These are phyloP conservation scores for Zostera marina DNA, from an alignment of 116 monocot species.

Conservation along the genomic window DNA sequence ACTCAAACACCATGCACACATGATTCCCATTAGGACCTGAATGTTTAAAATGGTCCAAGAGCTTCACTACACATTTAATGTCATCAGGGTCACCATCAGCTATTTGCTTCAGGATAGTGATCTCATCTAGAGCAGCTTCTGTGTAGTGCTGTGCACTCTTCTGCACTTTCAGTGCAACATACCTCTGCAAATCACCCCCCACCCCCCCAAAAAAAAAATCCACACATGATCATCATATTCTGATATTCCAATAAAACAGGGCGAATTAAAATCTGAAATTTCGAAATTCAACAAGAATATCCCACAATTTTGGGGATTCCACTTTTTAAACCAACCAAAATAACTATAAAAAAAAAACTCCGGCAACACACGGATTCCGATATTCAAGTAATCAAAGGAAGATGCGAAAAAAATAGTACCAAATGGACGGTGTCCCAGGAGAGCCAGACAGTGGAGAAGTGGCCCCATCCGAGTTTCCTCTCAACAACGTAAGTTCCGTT, in stretches of 20 bases:
- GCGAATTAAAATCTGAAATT: background rate
- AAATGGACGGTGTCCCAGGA: slow-evolving; percentile 74
- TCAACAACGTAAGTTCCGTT: slow-evolving; percentile 76
- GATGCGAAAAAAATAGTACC: slow-evolving; percentile 13
- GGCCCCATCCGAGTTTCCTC: slow-evolving; percentile 97
- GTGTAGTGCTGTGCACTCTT: slow-evolving; percentile 98
- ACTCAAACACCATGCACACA: slow-evolving; percentile 98
- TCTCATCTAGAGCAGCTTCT: slow-evolving; percentile 96
- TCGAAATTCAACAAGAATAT: background rate
- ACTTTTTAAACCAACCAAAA: background rate
- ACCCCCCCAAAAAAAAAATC: too few relatives aligned
- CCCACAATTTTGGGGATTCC: background rate
- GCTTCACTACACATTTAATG: slow-evolving; percentile 69
- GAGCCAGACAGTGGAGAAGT: slow-evolving; percentile 98
- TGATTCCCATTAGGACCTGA: slow-evolving; percentile 87
- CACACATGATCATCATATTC: too few relatives aligned
- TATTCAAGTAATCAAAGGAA: too few relatives aligned
- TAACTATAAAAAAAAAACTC: too few relatives aligned
- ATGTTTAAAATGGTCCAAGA: slow-evolving; percentile 93
- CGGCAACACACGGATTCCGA: too few relatives aligned
- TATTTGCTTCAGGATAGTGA: slow-evolving; percentile 91
- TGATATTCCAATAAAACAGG: too few relatives aligned
- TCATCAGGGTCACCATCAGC: slow-evolving; percentile 69
- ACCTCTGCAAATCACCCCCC: slow-evolving; percentile 24
- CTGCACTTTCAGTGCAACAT: slow-evolving; percentile 92